Base-by-base conservation (phyloP, 1,284 basidiomycete genomes). In the Termitomyces sp. region DNA sequence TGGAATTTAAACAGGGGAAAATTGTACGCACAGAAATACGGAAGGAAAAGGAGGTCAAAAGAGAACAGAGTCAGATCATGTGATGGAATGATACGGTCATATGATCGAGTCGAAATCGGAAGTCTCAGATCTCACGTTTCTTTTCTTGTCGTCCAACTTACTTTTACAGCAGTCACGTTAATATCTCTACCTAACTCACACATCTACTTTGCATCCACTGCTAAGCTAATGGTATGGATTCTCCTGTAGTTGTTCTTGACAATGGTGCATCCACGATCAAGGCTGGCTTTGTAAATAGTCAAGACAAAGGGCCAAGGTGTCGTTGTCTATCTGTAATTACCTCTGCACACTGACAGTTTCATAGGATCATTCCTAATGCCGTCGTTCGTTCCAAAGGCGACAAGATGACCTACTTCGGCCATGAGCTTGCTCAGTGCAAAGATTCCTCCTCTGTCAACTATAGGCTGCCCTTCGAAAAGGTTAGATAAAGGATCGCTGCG, bases 231-330 rank as follows among this genome's bases (percentile, higher is more conserved):
- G 52, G 6, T 50, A 81, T 81, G 78, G 65, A 70, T 38, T 60
- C 70, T 41, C 69, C 77, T 2, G 75, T 83, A 15, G 73, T 93
- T 56, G 76, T 94, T 8, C 76, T 94, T 42, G 93, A 95, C 67
- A 96, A 95, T 69, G 93, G 93, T 42, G 93, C 83, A 9, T 83
- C 80, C 52, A 82, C 81, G 2, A 85, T 95, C 70, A 96, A 95
- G 67, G 80, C 82, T 9, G 88, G 90, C 1, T 46, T 77, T n/a
- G 67, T 81, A 15, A 70, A 76, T 52, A 67, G 69, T 53, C 57
- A 62, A 61, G 64, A 67, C 54, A 65, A 56, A 41, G 42, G 60
- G 17, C 64, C 70, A 44, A 70, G 67, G 74, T 71, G 34, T 47
- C 30, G 45, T 50, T 24, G 40, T 44, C 46, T 50, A 43, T 49